Percentiles rank a stretch among this genome's conserved stretches.
Conservation (phyloP, 2,329 filamentous ascomycete species). For the Meredithiella fracta region DNA sequence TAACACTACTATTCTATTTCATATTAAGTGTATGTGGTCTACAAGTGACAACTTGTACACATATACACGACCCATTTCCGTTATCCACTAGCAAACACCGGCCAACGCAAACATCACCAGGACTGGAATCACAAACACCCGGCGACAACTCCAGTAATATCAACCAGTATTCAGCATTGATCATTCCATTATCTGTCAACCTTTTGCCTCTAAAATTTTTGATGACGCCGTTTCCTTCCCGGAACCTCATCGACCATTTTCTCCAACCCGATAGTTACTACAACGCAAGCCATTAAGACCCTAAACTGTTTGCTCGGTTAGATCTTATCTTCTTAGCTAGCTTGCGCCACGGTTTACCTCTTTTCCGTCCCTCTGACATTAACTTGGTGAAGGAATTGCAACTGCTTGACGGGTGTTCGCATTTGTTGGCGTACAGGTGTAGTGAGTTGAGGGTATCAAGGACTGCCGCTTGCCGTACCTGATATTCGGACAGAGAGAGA, state of each 20-base stretch:
- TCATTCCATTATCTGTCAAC: no score
- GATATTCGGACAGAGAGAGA: not conserved
- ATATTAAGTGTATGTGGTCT: no score
- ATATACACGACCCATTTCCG: not conserved
- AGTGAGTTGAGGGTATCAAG: slow-evolving; percentile 7
- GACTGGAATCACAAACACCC: not conserved
- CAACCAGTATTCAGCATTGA: no score
- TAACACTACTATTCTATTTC: no score
- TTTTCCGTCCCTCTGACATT: not conserved
- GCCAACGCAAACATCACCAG: not conserved
- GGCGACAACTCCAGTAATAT: not conserved
- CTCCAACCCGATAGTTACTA: no score
- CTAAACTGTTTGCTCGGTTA: no score
- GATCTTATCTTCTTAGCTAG: not conserved
- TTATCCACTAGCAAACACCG: not conserved
- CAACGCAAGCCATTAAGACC: no score
- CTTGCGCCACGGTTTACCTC: not conserved
- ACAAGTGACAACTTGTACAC: no score
- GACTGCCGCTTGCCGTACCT: not conserved
- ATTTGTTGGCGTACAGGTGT: slow-evolving; percentile 8
- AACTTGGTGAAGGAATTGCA: not conserved
- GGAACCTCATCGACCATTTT: no score
- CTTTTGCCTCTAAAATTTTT: no score
- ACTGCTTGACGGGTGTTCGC: slow-evolving; percentile 1
- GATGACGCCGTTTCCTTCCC: no score